A percentile compares a stretch with the other conserved stretches of the same genome.
Evolutionary conservation across 306 rosid species (phyloP).

Genomic region (Datisca glomerata): DNA sequence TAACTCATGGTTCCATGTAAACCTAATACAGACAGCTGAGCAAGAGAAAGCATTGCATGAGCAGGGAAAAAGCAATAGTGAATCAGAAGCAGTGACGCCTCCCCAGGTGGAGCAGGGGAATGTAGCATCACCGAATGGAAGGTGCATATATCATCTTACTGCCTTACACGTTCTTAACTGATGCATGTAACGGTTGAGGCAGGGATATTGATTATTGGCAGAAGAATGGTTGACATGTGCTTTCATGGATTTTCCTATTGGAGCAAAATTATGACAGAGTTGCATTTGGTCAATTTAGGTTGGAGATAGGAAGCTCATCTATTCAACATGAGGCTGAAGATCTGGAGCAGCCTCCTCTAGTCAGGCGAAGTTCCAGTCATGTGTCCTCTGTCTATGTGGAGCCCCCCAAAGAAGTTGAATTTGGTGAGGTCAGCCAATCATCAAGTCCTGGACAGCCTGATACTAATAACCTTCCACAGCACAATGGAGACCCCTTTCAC

Average conservation of each 20-base stretch:
- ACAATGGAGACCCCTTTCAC: slow-evolving; percentile 35
- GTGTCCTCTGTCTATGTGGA: slow-evolving; percentile 28
- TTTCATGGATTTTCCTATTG: neutral
- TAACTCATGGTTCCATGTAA: slow-evolving; percentile 10
- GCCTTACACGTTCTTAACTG: neutral
- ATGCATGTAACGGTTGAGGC: neutral
- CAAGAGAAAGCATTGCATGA: slow-evolving; percentile 45
- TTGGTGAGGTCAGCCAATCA: slow-evolving; percentile 27
- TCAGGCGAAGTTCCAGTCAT: slow-evolving; percentile 53
- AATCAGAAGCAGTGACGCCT: slow-evolving; percentile 26
- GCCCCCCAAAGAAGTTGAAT: slow-evolving; percentile 29
- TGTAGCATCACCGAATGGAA: slow-evolving; percentile 38
- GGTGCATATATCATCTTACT: slow-evolving; percentile 30
- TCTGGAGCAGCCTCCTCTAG: slow-evolving; percentile 64
- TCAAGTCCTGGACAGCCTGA: slow-evolving; percentile 38
- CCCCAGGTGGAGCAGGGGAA: slow-evolving; percentile 40
- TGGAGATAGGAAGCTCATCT: slow-evolving; percentile 64
- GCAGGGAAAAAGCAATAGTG: slow-evolving; percentile 29
- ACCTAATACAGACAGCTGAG: slow-evolving; percentile 55
- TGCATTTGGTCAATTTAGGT: slow-evolving; percentile 33
- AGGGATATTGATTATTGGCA: neutral
- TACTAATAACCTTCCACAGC: slow-evolving; percentile 21
- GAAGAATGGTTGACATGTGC: neutral
- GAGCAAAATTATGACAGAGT: slow-evolving; percentile 20
- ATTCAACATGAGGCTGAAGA: slow-evolving; percentile 65